Percentiles rank a stretch among this genome's conserved stretches.
Evolutionary conservation across 169 alveolate genomes (phyloP).

Genomic region (Eimeria zaria): DNA sequence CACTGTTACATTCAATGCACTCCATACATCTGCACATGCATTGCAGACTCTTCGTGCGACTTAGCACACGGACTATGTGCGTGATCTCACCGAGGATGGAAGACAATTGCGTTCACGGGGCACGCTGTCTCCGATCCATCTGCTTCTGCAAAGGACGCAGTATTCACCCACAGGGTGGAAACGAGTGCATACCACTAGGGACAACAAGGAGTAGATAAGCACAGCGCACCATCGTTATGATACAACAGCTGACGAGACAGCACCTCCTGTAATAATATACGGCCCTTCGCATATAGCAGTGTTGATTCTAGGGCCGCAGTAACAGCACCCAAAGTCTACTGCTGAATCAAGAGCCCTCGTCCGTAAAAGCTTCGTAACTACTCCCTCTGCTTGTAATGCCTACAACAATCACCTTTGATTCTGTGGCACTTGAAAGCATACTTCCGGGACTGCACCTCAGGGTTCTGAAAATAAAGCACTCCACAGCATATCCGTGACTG

Average conservation of each 20-base stretch:
- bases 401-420: conserved; percentile 77
- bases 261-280: neutral
- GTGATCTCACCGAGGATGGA: conserved; percentile 91
- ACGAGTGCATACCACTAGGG: neutral
- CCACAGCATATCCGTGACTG: neutral
- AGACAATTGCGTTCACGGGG: conserved; percentile 95
- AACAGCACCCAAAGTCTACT: neutral
- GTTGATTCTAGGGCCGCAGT: neutral
- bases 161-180: neutral
- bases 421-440: conserved; percentile 97
- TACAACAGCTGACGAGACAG: neutral
- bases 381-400: neutral
- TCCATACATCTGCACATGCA: neutral
- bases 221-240: neutral
- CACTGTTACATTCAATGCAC: neutral
- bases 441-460: conserved; percentile 89
- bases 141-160: conserved; percentile 70
- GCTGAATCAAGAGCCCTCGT: neutral
- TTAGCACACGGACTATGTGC: neutral
- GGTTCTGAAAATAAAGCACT: conserved; percentile 19
- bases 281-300: neutral
- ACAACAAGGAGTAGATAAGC: neutral
- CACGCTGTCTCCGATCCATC: conserved; percentile 90
- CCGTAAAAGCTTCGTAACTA: neutral
- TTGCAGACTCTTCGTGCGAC: neutral